Conservation (phyloP, 352 stramenopile species). For the Blastocystis sp. region DNA sequence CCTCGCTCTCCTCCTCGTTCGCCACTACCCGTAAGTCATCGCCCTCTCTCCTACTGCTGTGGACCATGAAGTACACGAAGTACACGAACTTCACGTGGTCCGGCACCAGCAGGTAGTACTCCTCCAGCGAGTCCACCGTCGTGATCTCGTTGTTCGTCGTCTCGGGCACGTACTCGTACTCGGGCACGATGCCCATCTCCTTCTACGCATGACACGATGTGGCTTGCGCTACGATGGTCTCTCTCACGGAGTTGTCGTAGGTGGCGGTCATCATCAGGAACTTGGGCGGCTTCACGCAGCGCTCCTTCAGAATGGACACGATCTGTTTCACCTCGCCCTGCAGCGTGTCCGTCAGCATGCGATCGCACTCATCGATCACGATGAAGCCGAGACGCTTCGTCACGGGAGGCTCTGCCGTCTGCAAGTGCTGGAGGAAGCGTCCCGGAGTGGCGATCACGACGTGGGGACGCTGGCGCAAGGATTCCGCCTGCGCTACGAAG, state of each 20-base stretch:
- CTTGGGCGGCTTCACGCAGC: slow-evolving; percentile 83
- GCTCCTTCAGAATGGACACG: slow-evolving; percentile 80
- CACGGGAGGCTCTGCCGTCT: slow-evolving; percentile 87
- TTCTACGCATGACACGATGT: slow-evolving; percentile 75
- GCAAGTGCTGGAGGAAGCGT: slow-evolving; percentile 78
- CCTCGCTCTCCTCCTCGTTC: slow-evolving; percentile 78
- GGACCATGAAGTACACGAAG: slow-evolving; percentile 86
- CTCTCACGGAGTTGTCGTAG: slow-evolving; percentile 89
- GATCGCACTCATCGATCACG: slow-evolving; percentile 97
- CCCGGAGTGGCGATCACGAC: slow-evolving; percentile 95
- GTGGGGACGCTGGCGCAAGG: slow-evolving; percentile 88
- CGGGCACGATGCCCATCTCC: slow-evolving; percentile 18
- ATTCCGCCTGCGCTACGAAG: slow-evolving; percentile 88
- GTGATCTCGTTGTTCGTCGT: slow-evolving; percentile 76
- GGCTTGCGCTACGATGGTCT: slow-evolving; percentile 78
- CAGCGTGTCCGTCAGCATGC: slow-evolving; percentile 86
- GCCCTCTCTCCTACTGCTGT: slow-evolving; percentile 44
- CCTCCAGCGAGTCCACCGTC: slow-evolving; percentile 83
- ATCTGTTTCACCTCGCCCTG: slow-evolving; percentile 86
- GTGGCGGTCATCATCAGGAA: slow-evolving; percentile 96
- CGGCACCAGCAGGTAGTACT: slow-evolving; percentile 97
- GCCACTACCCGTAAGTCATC: slow-evolving; percentile 75
- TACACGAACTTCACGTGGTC: slow-evolving; percentile 93
- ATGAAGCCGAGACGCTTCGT: slow-evolving; percentile 88
- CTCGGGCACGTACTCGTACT: slow-evolving; percentile 77